Conservation (phyloP, 495 filamentous ascomycete genomes). For the Penicillium desertorum region DNA sequence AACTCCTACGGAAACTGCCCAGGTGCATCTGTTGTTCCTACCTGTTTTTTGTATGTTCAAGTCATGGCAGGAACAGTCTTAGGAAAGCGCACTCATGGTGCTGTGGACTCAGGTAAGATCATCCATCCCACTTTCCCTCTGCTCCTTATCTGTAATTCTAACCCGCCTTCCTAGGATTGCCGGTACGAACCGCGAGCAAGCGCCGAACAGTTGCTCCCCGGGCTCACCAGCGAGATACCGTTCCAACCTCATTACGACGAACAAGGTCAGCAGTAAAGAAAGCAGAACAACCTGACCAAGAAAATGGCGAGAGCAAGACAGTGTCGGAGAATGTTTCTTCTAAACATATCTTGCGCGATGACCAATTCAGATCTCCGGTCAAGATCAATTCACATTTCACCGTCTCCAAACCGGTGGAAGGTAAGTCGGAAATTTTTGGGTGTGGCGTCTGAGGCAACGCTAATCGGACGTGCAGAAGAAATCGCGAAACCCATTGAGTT, state of each 20-base stretch:
- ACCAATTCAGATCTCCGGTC: constrained; percentile 31
- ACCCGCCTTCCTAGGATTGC: constrained; percentile 32
- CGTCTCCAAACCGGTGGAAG: constrained; percentile 36
- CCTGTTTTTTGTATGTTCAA: not conserved
- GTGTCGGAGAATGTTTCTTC: constrained; percentile 22
- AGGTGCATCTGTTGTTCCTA: constrained; percentile 10
- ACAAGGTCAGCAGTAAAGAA: constrained; percentile 36
- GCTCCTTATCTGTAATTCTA: constrained; percentile 5
- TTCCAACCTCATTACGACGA: constrained; percentile 28
- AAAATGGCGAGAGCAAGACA: constrained; percentile 34
- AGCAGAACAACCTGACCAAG: constrained; percentile 26
- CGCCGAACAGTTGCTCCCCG: constrained; percentile 53
- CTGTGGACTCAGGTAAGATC: constrained; percentile 52
- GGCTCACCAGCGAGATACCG: constrained; percentile 29
- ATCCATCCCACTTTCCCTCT: constrained; percentile 2
- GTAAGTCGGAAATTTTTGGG: constrained; percentile 22
- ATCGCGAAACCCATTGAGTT: constrained; percentile 36
- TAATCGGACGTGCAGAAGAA: constrained; percentile 7
- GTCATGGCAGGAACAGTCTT: constrained; percentile 60
- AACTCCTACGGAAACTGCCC: constrained; percentile 5
- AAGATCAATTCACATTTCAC: constrained; percentile 35
- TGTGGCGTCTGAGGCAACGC: not conserved
- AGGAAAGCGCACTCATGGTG: constrained; percentile 63
- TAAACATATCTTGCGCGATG: constrained; percentile 34
- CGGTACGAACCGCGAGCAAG: constrained; percentile 59